These are phyloP conservation scores for Sclerotinia subarctica DNA, from an alignment of 2,329 filamentous ascomycete genomes.

Conservation along the genomic window DNA sequence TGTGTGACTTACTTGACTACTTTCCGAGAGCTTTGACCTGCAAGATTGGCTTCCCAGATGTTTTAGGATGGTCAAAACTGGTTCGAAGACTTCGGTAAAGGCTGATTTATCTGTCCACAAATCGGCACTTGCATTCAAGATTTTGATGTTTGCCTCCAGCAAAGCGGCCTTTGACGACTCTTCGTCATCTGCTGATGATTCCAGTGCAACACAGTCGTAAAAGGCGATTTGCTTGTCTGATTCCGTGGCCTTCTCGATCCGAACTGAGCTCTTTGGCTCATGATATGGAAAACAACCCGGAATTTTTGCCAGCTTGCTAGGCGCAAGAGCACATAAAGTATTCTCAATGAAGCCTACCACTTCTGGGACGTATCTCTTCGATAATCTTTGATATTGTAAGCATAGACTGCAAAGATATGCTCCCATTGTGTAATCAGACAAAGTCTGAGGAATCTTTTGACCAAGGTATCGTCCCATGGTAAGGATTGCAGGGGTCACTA, in stretches of 20 bases:
- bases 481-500: slow-evolving; percentile 85
- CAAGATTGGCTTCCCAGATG: slow-evolving; percentile 57
- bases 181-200: slow-evolving; percentile 31
- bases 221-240: slow-evolving; percentile 55
- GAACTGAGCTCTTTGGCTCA: slow-evolving; percentile 49
- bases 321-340: slow-evolving; percentile 66
- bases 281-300: slow-evolving; percentile 61
- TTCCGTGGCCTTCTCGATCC: slow-evolving; percentile 47
- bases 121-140: slow-evolving; percentile 66
- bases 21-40: slow-evolving; percentile 48
- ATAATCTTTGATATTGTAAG: slow-evolving; percentile 76
- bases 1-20: slow-evolving; percentile 30
- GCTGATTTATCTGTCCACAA: slow-evolving; percentile 71
- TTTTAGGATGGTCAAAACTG: slow-evolving; percentile 55
- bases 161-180: slow-evolving; percentile 54
- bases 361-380: slow-evolving; percentile 88
- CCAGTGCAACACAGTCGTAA: slow-evolving; percentile 49
- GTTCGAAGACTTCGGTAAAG: slow-evolving; percentile 76
- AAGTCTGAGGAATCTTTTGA: slow-evolving; percentile 63
- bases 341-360: slow-evolving; percentile 78
- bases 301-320: slow-evolving; percentile 46
- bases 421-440: slow-evolving; percentile 69
- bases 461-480: slow-evolving; percentile 81
- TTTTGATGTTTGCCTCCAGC: slow-evolving; percentile 58
- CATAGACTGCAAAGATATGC: slow-evolving; percentile 75